Conservation (phyloP, 495 filamentous ascomycete species). For the Aspergillus incahuasiensis region DNA sequence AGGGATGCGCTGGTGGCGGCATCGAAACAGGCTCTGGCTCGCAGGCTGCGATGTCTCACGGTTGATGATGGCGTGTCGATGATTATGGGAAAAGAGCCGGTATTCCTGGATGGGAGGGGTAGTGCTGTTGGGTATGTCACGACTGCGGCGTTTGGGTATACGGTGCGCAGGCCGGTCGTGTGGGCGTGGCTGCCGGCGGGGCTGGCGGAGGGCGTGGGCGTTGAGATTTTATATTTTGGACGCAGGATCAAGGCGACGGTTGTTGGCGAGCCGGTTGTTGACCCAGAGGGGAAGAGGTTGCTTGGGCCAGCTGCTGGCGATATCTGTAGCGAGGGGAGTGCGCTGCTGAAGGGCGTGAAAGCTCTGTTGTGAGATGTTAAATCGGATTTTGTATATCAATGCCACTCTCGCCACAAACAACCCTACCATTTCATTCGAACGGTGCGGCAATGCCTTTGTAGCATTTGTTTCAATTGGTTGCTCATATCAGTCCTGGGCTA, state of each 20-base stretch:
- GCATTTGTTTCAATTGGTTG: no score
- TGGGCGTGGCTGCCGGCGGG: constrained; percentile 42
- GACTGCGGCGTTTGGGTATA: constrained; percentile 45
- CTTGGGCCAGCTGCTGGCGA: background rate
- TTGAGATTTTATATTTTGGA: constrained; percentile 50
- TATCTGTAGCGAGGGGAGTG: no score
- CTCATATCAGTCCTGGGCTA: no score
- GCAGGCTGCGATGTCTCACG: constrained; percentile 37
- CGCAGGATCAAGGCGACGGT: constrained; percentile 39
- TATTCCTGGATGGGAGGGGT: constrained; percentile 27
- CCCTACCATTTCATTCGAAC: no score
- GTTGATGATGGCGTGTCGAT: constrained; percentile 43
- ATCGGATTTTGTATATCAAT: no score
- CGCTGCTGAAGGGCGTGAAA: no score
- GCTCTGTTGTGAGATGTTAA: no score
- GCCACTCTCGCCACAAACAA: no score
- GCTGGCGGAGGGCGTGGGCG: constrained; percentile 27
- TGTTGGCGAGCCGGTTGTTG: constrained; percentile 32
- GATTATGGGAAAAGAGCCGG: constrained; percentile 48
- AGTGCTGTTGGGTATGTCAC: constrained; percentile 43
- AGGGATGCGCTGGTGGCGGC: constrained; percentile 31
- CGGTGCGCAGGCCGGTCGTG: constrained; percentile 39
- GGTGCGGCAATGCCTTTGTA: no score
- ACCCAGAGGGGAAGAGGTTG: constrained; percentile 27
- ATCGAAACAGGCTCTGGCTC: constrained; percentile 19